Percentiles rank a stretch among this genome's conserved stretches.
Conservation (phyloP, 441 rosid genomes). For the Corymbia calophylla region DNA sequence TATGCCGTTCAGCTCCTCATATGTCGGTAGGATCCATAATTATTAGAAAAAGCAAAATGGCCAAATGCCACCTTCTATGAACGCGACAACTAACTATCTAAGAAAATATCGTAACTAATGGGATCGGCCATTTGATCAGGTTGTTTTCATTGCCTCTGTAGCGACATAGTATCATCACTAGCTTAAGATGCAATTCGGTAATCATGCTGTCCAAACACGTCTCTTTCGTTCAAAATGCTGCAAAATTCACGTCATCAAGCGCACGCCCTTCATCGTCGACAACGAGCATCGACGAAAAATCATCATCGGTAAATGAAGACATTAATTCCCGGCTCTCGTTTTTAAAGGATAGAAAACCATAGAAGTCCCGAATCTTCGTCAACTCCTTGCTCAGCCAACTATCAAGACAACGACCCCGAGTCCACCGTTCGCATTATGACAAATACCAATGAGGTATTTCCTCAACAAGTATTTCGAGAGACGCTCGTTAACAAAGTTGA, state of each 20-base stretch:
- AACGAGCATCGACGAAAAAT: neutral
- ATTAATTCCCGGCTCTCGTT: neutral
- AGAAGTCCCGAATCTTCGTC: neutral
- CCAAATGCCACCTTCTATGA: neutral
- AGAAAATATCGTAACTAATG: neutral
- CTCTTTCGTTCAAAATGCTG: neutral
- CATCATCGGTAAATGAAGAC: neutral
- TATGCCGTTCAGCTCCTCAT: accelerated
- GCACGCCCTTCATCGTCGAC: neutral
- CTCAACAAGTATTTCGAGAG: neutral
- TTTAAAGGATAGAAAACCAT: neutral
- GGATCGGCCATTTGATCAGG: neutral
- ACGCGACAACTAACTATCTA: neutral
- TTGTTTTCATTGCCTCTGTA: neutral
- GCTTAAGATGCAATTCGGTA: neutral
- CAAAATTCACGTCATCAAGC: neutral
- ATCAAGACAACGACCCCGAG: neutral
- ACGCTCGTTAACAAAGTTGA: neutral
- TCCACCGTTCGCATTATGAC: neutral
- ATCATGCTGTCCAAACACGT: neutral
- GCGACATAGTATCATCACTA: neutral
- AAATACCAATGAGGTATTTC: neutral
- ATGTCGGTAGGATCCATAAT: neutral
- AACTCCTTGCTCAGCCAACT: neutral
- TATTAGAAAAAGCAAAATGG: neutral